phyloP scores from a whole-genome alignment of 164 flowering plant genomes.

The Berberis thunbergii region DNA sequence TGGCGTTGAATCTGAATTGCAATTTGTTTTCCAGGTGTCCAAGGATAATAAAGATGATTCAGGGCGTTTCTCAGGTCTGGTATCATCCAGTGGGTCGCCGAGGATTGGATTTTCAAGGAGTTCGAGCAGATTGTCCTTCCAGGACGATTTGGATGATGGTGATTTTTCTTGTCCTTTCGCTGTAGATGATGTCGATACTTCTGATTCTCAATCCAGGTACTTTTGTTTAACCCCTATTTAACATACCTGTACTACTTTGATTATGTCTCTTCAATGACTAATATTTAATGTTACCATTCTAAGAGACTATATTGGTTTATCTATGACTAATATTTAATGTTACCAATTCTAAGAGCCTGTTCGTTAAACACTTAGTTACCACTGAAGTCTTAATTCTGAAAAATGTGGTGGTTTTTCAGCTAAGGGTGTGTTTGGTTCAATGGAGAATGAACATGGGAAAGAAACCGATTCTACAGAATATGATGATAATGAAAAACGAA shows the following conservation, averaged over 20 bases:
- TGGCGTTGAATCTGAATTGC: neutral
- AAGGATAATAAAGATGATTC: conserved; percentile 22
- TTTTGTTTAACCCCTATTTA: neutral
- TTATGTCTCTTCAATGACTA: no score
- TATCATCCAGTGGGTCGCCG: conserved; percentile 42
- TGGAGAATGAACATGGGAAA: no score
- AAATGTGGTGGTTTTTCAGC: no score
- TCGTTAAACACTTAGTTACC: no score
- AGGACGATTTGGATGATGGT: conserved; percentile 74
- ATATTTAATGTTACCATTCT: no score
- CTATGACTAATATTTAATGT: no score
- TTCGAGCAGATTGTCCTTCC: conserved; percentile 82
- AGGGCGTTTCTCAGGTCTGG: conserved; percentile 30
- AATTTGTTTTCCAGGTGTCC: conserved; percentile 25
- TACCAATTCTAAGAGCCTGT: no score
- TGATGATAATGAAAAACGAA: no score
- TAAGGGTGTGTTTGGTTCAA: no score
- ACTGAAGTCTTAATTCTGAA: no score
- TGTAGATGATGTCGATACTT: conserved; percentile 78
- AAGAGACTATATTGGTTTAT: no score
- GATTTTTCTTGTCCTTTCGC: conserved; percentile 86
- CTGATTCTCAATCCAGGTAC: conserved; percentile 56
- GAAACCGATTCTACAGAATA: no score
- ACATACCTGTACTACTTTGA: neutral
- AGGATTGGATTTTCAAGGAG: conserved; percentile 75